Evolutionary conservation across 352 stramenopile species (phyloP).

Genomic region (Phytophthora litchii): DNA sequence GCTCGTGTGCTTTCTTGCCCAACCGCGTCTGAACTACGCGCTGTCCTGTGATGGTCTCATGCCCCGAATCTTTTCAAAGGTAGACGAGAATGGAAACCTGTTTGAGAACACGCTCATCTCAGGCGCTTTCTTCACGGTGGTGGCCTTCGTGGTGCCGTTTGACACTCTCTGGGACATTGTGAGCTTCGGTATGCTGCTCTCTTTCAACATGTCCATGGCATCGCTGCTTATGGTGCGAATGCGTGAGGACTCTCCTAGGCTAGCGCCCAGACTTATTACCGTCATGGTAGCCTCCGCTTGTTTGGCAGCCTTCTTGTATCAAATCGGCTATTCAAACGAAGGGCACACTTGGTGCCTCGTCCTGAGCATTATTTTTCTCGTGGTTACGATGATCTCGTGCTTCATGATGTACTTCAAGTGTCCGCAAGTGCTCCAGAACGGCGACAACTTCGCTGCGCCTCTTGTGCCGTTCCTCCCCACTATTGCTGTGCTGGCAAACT

Average conservation of each 20-base stretch:
- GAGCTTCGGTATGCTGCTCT: constrained; percentile 86
- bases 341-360: constrained; percentile 37
- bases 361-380: constrained; percentile 56
- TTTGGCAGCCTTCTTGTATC: constrained; percentile 63
- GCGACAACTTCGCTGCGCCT: constrained; percentile 63
- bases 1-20: constrained; percentile 92
- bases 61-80: constrained; percentile 89
- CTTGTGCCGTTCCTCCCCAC: constrained; percentile 69
- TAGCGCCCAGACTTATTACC: constrained; percentile 46
- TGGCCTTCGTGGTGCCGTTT: constrained; percentile 83
- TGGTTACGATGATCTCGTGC: constrained; percentile 31
- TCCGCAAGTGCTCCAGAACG: constrained; percentile 53
- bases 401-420: constrained; percentile 60
- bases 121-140: constrained; percentile 64
- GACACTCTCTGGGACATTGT: constrained; percentile 86
- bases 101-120: constrained; percentile 80
- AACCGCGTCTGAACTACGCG: constrained; percentile 93
- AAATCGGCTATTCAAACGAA: constrained; percentile 51
- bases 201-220: constrained; percentile 86
- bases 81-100: constrained; percentile 81
- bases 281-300: constrained; percentile 42
- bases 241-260: constrained; percentile 50
- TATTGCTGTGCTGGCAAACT: constrained; percentile 61
- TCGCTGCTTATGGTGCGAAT: constrained; percentile 76
- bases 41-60: constrained; percentile 94